phyloP scores from a whole-genome alignment of 805 yeast species.

The Naumovozyma baii region DNA sequence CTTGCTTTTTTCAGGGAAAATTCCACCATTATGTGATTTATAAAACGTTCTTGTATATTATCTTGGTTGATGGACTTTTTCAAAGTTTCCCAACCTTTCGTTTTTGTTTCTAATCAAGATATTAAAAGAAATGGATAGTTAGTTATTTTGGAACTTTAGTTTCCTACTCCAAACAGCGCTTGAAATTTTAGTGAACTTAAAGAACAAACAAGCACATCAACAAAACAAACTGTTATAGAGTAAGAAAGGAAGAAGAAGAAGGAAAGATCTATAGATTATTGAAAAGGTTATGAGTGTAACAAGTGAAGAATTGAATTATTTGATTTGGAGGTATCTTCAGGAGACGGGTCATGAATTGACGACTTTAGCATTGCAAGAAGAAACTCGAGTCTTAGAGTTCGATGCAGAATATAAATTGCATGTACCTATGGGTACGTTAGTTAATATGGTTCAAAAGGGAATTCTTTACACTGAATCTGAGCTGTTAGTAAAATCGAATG shows the following conservation, averaged over 20 bases:
- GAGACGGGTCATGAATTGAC: conserved; percentile 71
- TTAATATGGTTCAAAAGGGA: conserved; percentile 77
- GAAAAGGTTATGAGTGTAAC: conserved; percentile 86
- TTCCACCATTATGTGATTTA: conserved; percentile 29
- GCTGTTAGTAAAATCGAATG: conserved; percentile 35
- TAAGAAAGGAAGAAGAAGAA: too few relatives aligned
- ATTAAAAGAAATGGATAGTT: too few relatives aligned
- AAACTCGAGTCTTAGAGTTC: conserved; percentile 49
- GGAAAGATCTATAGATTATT: too few relatives aligned
- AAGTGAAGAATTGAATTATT: conserved; percentile 76
- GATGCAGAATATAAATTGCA: conserved; percentile 41
- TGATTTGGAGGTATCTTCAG: conserved; percentile 87
- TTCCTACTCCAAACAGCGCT: too few relatives aligned
- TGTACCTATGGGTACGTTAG: conserved; percentile 73
- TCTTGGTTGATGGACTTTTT: not conserved
- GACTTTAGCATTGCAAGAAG: conserved; percentile 73
- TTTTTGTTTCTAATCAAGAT: too few relatives aligned
- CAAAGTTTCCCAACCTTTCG: too few relatives aligned
- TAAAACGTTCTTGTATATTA: too few relatives aligned
- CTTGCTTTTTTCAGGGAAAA: conserved; percentile 28
- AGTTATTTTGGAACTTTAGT: too few relatives aligned
- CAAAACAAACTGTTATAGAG: not conserved
- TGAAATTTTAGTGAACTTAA: too few relatives aligned
- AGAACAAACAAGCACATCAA: not conserved
- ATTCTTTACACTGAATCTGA: conserved; percentile 68